Percentiles rank a stretch among this genome's conserved stretches.
Evolutionary conservation across 2,329 filamentous ascomycete species (phyloP).

Genomic region (Aureobasidium sp.): DNA sequence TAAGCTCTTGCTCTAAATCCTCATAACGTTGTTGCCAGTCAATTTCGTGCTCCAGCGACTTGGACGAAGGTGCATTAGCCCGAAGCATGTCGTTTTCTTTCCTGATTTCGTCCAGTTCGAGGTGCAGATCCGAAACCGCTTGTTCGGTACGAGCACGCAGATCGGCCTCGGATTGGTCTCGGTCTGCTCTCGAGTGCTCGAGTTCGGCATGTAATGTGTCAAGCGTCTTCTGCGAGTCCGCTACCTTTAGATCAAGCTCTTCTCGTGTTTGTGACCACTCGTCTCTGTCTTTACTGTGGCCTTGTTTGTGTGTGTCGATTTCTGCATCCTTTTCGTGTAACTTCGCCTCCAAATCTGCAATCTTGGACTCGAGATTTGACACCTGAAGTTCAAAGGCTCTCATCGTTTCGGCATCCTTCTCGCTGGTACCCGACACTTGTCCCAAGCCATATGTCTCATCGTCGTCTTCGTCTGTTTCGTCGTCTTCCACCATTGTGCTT

Average conservation of each 20-base stretch:
- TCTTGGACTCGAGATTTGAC: conserved; percentile 61
- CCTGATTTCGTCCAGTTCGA: conserved; percentile 10
- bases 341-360: conserved; percentile 61
- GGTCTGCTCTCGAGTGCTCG: conserved; percentile 50
- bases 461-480: conserved; percentile 62
- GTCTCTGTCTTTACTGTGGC: conserved; percentile 16
- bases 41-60: conserved; percentile 16
- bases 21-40: conserved; percentile 31
- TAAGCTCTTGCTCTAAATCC: conserved; percentile 46
- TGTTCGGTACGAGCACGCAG: conserved; percentile 14
- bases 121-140: conserved; percentile 11
- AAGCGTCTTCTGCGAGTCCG: conserved; percentile 13
- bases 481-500: conserved; percentile 94
- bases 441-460: conserved; percentile 54
- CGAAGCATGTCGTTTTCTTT: conserved; percentile 21
- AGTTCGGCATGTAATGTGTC: conserved; percentile 25
- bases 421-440: conserved; percentile 22
- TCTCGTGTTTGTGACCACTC: conserved; percentile 47
- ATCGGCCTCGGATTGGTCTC: conserved; percentile 13
- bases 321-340: conserved; percentile 65
- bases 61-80: conserved; percentile 24
- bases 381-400: conserved; percentile 76
- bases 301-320: conserved; percentile 48
- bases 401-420: conserved; percentile 49
- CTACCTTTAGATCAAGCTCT: conserved; percentile 45